Percentiles rank a stretch among this genome's conserved stretches.
These are phyloP conservation scores for Aspergillus sp. DNA, from an alignment of 2,329 filamentous ascomycete species.

Conservation along the genomic window DNA sequence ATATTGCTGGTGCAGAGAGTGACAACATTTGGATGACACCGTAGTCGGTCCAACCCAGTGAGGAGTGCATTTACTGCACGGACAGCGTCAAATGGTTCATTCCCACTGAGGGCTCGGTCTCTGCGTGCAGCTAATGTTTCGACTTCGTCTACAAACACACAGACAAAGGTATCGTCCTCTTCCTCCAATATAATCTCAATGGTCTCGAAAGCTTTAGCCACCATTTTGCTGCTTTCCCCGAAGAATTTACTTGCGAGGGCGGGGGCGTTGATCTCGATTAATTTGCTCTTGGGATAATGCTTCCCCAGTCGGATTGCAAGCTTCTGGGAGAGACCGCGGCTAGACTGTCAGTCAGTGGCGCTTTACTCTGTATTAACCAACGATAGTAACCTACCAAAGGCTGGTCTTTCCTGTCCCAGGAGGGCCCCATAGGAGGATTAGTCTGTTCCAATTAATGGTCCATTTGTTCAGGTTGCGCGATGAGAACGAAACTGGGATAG, in stretches of 20 bases:
- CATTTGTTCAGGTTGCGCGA: slow-evolving; percentile 34
- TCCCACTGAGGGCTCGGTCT: slow-evolving; percentile 36
- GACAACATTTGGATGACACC: slow-evolving; percentile 43
- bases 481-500: slow-evolving; percentile 26
- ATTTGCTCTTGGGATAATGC: slow-evolving; percentile 36
- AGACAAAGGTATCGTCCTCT: slow-evolving; percentile 41
- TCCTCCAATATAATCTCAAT: slow-evolving; percentile 35
- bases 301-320: slow-evolving; percentile 47
- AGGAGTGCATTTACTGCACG: slow-evolving; percentile 51
- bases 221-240: slow-evolving; percentile 46
- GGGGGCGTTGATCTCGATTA: slow-evolving; percentile 48
- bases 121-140: slow-evolving; percentile 48
- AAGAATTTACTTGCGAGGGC: slow-evolving; percentile 49
- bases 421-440: slow-evolving; percentile 84
- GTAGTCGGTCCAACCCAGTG: slow-evolving; percentile 46
- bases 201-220: slow-evolving; percentile 42
- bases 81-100: slow-evolving; percentile 47
- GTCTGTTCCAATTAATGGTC: slow-evolving; percentile 45
- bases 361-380: neutral
- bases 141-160: slow-evolving; percentile 51
- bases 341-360: slow-evolving; percentile 6
- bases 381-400: slow-evolving; percentile 13
- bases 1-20: slow-evolving; percentile 53
- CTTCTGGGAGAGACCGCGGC: slow-evolving; percentile 48
- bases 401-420: slow-evolving; percentile 89